A percentile compares a stretch with the other conserved stretches of the same genome.
Conservation (phyloP, 305 asterid species). For the Solanum chacoense region DNA sequence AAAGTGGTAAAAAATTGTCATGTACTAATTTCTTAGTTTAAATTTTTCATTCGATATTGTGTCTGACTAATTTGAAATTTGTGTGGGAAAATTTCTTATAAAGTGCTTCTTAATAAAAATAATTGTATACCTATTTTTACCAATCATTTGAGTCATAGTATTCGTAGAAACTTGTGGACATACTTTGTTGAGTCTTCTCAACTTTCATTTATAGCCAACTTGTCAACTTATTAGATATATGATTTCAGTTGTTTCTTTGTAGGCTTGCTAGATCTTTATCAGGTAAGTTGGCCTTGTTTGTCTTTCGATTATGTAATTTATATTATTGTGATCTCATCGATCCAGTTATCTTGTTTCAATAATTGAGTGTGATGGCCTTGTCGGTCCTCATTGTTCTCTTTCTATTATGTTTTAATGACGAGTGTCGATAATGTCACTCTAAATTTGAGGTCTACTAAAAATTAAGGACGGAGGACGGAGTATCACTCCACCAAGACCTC, state of each 20-base stretch:
- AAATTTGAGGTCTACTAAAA: too few relatives aligned
- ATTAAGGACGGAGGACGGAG: not conserved
- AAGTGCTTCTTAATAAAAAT: not conserved
- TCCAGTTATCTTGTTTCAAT: not conserved
- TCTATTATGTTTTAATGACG: too few relatives aligned
- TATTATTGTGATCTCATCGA: not conserved
- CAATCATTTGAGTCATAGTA: too few relatives aligned
- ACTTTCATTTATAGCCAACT: not conserved
- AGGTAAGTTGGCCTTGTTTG: not conserved
- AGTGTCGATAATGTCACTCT: not conserved
- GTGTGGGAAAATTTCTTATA: fast-evolving
- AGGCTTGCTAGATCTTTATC: not conserved
- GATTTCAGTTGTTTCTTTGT: too few relatives aligned
- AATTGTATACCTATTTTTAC: not conserved
- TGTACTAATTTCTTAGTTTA: too few relatives aligned
- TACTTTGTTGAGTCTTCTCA: not conserved
- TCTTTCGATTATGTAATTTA: too few relatives aligned
- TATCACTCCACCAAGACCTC: not conserved
- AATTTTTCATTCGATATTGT: not conserved
- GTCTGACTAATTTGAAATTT: not conserved
- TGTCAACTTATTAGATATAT: too few relatives aligned
- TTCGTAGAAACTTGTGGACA: not conserved
- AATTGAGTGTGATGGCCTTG: not conserved
- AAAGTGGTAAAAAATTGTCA: not conserved
- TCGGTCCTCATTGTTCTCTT: not conserved